Evolutionary conservation across 768 basidiomycete species (phyloP).

Genomic region (Lactifluus volemus): DNA sequence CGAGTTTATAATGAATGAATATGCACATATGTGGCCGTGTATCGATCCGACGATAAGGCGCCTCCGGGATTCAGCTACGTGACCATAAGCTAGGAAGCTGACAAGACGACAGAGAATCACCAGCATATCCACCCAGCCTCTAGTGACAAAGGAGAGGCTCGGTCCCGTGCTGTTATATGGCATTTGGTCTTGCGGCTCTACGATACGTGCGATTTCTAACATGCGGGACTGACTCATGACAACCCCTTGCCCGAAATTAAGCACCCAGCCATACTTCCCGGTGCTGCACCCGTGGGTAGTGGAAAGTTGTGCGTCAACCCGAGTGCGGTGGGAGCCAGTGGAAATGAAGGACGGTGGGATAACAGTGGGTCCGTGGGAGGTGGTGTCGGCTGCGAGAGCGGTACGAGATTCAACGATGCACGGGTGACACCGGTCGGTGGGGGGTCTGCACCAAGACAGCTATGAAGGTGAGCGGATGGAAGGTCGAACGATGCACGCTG

Average conservation of each 20-base stretch:
- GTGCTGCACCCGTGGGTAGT: constrained; percentile 27
- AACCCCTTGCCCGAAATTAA: constrained; percentile 69
- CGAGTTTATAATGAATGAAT: not conserved
- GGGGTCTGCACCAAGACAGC: constrained; percentile 32
- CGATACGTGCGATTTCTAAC: constrained; percentile 59
- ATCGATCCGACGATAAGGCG: constrained; percentile 47
- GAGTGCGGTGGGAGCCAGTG: constrained; percentile 38
- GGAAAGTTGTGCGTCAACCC: constrained; percentile 48
- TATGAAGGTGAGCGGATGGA: constrained; percentile 39
- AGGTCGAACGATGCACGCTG: constrained; percentile 39
- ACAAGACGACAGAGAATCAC: constrained; percentile 25
- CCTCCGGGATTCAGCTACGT: constrained; percentile 44
- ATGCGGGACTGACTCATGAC: constrained; percentile 68
- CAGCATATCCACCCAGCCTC: constrained; percentile 60
- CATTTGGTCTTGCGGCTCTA: constrained; percentile 47
- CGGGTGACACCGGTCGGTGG: constrained; percentile 42
- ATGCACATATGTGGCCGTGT: constrained; percentile 60
- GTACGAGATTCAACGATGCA: constrained; percentile 42
- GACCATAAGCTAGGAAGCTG: not conserved
- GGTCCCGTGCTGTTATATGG: constrained; percentile 33
- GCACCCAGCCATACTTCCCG: constrained; percentile 43
- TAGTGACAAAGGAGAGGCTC: constrained; percentile 39
- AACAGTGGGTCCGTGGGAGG: constrained; percentile 21
- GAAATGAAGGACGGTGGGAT: constrained; percentile 41
- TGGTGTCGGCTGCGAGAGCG: constrained; percentile 30